These are phyloP conservation scores for Oryza glaberrima DNA, from an alignment of 176 grass and related monocot genomes.

Conservation along the genomic window DNA sequence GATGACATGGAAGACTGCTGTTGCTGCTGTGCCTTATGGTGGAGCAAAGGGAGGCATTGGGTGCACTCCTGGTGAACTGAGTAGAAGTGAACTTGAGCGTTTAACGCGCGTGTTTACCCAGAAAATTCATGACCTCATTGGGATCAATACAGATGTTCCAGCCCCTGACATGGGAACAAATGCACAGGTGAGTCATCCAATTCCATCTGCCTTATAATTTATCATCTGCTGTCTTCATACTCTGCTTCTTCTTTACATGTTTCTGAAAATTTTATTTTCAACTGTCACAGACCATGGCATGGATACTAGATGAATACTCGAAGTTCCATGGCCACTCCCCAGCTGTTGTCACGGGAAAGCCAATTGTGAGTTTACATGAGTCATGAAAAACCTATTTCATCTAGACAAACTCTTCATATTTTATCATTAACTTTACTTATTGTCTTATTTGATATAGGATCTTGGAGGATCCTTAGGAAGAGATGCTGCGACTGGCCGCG, in stretches of 20 bases:
- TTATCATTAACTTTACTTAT: neutral
- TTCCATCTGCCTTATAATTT: neutral
- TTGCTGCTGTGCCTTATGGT: conserved; percentile 87
- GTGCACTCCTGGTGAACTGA: conserved; percentile 75
- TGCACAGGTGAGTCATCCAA: conserved; percentile 55
- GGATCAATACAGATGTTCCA: conserved; percentile 86
- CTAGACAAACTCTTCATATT: conserved; percentile 11
- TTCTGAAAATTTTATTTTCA: conserved; percentile 5
- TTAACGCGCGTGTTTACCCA: conserved; percentile 97
- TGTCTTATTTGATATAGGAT: conserved; percentile 58
- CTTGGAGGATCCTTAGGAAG: conserved; percentile 93
- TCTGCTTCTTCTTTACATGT: conserved; percentile 16
- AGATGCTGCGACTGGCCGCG: conserved; percentile 90
- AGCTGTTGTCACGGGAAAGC: conserved; percentile 94
- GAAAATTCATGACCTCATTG: conserved; percentile 97
- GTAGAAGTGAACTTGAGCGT: conserved; percentile 77
- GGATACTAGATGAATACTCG: conserved; percentile 96
- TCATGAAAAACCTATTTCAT: conserved; percentile 33
- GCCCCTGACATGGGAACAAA: conserved; percentile 99
- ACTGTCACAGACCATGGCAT: conserved; percentile 86
- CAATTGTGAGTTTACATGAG: conserved; percentile 68
- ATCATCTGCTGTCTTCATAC: neutral
- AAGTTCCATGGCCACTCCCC: conserved; percentile 97
- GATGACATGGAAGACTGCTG: conserved; percentile 99
- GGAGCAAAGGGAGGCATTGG: conserved; percentile 98